These are phyloP conservation scores for Raffaelea ambrosiae DNA, from an alignment of 2,329 filamentous ascomycete species.

Conservation along the genomic window DNA sequence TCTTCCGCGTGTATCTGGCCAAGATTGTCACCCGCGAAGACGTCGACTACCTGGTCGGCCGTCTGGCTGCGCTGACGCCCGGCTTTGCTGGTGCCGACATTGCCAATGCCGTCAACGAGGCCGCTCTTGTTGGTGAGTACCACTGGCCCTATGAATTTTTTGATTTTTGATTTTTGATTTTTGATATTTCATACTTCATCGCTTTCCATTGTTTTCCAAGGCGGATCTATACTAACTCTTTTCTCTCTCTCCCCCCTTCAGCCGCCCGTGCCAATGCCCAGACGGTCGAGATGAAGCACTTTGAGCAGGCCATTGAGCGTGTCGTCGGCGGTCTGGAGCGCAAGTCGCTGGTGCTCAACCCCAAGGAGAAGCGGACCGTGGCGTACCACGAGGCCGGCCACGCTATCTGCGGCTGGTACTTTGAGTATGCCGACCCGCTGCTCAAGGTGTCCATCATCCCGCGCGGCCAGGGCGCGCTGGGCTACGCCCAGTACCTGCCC, in stretches of 20 bases:
- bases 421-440: conserved; percentile 90
- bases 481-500: conserved; percentile 96
- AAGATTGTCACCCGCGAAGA: conserved; percentile 94
- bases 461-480: conserved; percentile 83
- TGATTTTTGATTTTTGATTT: not conserved
- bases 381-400: conserved; percentile 72
- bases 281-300: conserved; percentile 79
- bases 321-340: conserved; percentile 95
- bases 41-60: conserved; percentile 76
- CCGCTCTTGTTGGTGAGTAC: conserved; percentile 82
- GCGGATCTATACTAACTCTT: not conserved
- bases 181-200: not conserved
- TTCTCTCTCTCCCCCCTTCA: conserved; percentile 32
- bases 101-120: conserved; percentile 97
- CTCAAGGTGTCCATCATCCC: conserved; percentile 99
- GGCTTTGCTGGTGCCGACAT: conserved; percentile 98
- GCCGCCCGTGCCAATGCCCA: conserved; percentile 77
- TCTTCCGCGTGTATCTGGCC: conserved; percentile 87
- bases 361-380: conserved; percentile 72
- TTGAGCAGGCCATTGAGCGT: conserved; percentile 95
- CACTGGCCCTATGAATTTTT: not conserved
- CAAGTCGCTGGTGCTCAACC: conserved; percentile 89
- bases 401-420: conserved; percentile 97
- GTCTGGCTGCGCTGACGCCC: conserved; percentile 84
- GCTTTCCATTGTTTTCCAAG: no score